Evolutionary conservation across 2,329 filamentous ascomycete species (phyloP), one percentile per base, ranked within the genome.

Genomic region (Clonostachys rosea): DNA sequence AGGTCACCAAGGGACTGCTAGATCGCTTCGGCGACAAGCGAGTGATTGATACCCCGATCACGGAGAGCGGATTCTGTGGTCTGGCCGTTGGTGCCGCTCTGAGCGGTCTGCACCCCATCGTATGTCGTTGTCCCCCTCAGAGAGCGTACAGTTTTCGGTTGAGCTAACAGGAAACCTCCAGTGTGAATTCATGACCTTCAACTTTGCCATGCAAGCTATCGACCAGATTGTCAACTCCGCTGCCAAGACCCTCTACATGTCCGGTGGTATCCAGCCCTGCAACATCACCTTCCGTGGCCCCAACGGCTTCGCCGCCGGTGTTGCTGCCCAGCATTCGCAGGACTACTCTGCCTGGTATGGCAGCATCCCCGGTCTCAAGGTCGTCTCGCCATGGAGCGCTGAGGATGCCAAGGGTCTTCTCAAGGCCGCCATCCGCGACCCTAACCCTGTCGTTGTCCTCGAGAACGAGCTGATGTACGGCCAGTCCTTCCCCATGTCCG

Each of bases 121-220:
- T 95, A 78, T 78, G 89, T 82, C 42, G 8, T 30, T 9, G 24
- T 30, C 24, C 24, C 24, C 24, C 9, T 30, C 24, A 9, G 24
- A 30, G 24, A 30, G 24, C 24, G 24, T 30, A 30, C 9, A 30
- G 9, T 40, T 39, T 5, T 5, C 11, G 3, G 30, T 42, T 47
- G 24, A 30, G 24, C 24, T 30, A 30, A 30, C 24, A 30, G 24
- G 9, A 13, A 40, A 2, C 12, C 14, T 52, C 9, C 56, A 94
- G 89, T 94, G 88, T 82, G 94, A 99, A 78, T 99, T 99, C 81
- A 99, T 99, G 94, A 99, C 94, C 64, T 97, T 96, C 84, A 99
- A 99, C 83, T 97, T 97, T 68, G 92, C 94, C 71, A 99, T 99
- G 94, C 94, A 99, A 78, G 90, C 94, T 67, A 99, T 99, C 71